Conservation (phyloP, 2,329 filamentous ascomycete species). For the Dryadomyces sulphureus region DNA sequence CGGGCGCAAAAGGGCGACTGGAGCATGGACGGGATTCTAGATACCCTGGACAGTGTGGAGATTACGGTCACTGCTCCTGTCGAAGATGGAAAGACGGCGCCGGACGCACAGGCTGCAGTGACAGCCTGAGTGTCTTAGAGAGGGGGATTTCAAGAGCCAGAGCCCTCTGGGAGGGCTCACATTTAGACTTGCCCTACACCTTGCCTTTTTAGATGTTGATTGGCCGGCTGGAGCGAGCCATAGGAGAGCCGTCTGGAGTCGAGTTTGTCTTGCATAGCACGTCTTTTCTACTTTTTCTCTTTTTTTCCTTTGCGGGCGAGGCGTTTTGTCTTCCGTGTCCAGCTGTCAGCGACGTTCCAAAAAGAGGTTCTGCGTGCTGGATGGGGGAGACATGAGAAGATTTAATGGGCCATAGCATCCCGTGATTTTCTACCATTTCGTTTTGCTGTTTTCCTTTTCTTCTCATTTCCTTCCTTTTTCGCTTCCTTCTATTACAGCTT, state of each 20-base stretch:
- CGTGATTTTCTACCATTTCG: not conserved
- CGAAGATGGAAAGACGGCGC: no score
- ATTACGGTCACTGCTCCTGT: no score
- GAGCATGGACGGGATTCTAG: conserved; percentile 18
- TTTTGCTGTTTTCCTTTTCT: not conserved
- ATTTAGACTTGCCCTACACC: no score
- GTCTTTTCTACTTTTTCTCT: not conserved
- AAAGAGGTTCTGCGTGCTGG: not conserved
- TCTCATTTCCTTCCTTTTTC: not conserved
- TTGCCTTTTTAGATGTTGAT: no score
- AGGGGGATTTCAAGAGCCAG: no score
- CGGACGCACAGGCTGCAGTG: no score
- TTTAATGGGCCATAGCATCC: not conserved
- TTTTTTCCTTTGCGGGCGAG: not conserved
- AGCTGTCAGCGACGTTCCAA: not conserved
- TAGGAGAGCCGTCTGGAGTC: no score
- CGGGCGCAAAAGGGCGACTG: conserved; percentile 38
- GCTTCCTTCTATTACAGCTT: not conserved
- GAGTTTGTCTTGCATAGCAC: not conserved
- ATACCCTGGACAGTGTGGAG: no score
- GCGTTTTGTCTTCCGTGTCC: not conserved
- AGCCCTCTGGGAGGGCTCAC: no score
- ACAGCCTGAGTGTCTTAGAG: no score
- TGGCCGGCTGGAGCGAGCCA: not conserved
- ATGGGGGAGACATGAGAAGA: not conserved